These are phyloP conservation scores for Limnanthes douglasii DNA, from an alignment of 345 rosid genomes.

Conservation along the genomic window DNA sequence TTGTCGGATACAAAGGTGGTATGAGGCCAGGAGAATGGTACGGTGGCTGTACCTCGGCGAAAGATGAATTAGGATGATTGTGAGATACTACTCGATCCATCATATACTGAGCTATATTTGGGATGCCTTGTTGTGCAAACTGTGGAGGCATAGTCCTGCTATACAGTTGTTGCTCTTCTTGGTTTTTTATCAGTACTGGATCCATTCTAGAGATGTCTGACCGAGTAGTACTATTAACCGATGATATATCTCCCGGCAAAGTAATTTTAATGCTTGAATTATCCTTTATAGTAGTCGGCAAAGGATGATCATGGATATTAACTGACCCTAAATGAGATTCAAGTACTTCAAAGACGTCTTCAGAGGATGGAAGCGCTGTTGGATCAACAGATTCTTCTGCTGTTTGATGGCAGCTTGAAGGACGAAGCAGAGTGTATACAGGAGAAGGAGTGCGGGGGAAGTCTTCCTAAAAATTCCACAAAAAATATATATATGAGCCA, in stretches of 20 bases:
- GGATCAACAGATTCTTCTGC: constrained; percentile 37
- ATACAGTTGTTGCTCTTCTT: constrained; percentile 42
- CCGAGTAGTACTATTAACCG: constrained; percentile 18
- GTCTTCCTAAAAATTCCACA: constrained; percentile 36
- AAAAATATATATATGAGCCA: constrained; percentile 4
- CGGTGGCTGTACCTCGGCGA: constrained; percentile 38
- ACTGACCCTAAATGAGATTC: constrained; percentile 27
- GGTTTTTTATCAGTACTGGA: constrained; percentile 25
- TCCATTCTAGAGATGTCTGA: constrained; percentile 23
- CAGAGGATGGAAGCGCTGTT: constrained; percentile 42
- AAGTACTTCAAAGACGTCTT: constrained; percentile 24
- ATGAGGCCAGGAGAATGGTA: constrained; percentile 52
- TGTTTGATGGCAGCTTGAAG: constrained; percentile 36
- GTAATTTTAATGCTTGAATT: constrained; percentile 17
- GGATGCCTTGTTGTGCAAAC: constrained; percentile 24
- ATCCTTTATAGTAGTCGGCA: constrained; percentile 18
- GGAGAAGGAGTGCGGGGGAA: constrained; percentile 65
- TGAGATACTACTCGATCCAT: constrained; percentile 30
- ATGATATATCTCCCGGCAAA: constrained; percentile 22
- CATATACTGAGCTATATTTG: constrained; percentile 26
- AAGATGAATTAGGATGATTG: constrained; percentile 27
- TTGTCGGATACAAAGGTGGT: constrained; percentile 48
- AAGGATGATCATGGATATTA: constrained; percentile 26
- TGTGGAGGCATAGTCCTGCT: constrained; percentile 31
- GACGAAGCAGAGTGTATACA: constrained; percentile 61